phyloP scores from a whole-genome alignment of 2,329 filamentous ascomycete genomes.

The Coleophoma cylindrospora region DNA sequence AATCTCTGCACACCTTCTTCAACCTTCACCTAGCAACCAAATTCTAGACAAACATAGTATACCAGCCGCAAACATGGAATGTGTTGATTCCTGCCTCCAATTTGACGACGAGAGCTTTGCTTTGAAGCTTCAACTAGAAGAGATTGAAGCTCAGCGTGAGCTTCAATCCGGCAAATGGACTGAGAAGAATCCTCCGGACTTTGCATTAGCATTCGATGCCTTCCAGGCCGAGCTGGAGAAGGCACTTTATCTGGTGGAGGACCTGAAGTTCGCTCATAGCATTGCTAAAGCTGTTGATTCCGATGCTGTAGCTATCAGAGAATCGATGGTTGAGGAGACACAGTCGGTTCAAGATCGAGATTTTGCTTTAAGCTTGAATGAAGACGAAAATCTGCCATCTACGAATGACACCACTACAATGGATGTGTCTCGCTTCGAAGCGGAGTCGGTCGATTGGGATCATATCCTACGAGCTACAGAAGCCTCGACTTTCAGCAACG shows the following conservation, averaged over 20 bases:
- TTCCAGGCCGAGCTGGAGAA: conserved; percentile 18
- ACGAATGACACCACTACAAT: conserved; percentile 5
- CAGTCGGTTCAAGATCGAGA: conserved; percentile 10
- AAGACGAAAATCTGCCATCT: conserved; percentile 9
- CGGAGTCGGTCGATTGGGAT: conserved; percentile 12
- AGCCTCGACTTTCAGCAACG: conserved; percentile 11
- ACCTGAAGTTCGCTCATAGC: conserved; percentile 14
- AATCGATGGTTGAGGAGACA: conserved; percentile 7
- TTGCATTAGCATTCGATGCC: conserved; percentile 16
- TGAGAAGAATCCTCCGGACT: conserved; percentile 15
- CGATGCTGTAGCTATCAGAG: conserved; percentile 1
- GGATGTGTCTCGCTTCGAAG: conserved; percentile 5
- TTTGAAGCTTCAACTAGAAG: conserved; percentile 20
- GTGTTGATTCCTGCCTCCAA: conserved; percentile 9
- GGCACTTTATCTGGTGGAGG: conserved; percentile 10
- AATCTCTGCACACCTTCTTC: not conserved
- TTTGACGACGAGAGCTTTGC: conserved; percentile 17
- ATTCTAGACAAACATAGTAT: not conserved
- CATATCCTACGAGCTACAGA: conserved; percentile 12
- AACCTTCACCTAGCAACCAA: not conserved
- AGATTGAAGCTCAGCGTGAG: conserved; percentile 15
- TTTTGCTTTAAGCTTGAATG: conserved; percentile 2
- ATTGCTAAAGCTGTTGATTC: conserved; percentile 2
- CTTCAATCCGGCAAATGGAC: conserved; percentile 15
- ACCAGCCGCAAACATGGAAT: conserved; percentile 3